Evolutionary conservation across 208 protist genomes (phyloP).

Genomic region (Wallacemonas sp.): DNA sequence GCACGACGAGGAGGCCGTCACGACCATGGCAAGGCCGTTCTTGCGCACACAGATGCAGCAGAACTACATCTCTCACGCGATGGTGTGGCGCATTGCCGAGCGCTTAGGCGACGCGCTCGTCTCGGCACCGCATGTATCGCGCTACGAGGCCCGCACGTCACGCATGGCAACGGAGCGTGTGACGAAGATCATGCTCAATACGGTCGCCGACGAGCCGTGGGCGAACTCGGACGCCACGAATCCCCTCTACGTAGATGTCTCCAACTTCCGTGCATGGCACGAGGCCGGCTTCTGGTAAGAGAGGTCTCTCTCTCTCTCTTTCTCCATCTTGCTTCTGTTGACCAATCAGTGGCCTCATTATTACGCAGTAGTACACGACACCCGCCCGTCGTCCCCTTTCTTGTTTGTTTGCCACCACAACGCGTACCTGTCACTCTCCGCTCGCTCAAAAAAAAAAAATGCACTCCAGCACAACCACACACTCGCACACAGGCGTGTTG

Average conservation of each 20-base stretch:
- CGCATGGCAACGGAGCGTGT: conserved; percentile 76
- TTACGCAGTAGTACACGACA: conserved; percentile 9
- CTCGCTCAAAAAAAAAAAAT: too few species aligned
- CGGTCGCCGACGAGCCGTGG: conserved; percentile 85
- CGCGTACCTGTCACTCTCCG: too few species aligned
- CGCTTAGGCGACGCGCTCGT: conserved; percentile 67
- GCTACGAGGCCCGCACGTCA: conserved; percentile 49
- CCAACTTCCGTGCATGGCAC: conserved; percentile 86
- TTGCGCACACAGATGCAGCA: conserved; percentile 71
- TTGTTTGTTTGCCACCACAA: conserved; percentile 12
- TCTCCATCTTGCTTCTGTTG: conserved; percentile 8
- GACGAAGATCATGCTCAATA: conserved; percentile 88
- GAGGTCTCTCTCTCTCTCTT: background rate
- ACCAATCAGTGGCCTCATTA: background rate
- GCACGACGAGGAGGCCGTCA: conserved; percentile 71
- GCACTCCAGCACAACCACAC: too few species aligned
- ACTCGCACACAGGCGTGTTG: too few species aligned
- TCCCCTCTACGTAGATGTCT: conserved; percentile 73
- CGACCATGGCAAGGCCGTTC: conserved; percentile 56
- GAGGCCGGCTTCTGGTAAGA: conserved; percentile 86
- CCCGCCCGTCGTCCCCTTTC: too few species aligned
- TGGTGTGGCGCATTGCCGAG: conserved; percentile 88
- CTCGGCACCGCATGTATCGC: conserved; percentile 19
- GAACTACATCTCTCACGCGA: conserved; percentile 79
- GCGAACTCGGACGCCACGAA: conserved; percentile 65